Base-by-base conservation (phyloP, 164 flowering plant species). In the Vitis riparia region DNA sequence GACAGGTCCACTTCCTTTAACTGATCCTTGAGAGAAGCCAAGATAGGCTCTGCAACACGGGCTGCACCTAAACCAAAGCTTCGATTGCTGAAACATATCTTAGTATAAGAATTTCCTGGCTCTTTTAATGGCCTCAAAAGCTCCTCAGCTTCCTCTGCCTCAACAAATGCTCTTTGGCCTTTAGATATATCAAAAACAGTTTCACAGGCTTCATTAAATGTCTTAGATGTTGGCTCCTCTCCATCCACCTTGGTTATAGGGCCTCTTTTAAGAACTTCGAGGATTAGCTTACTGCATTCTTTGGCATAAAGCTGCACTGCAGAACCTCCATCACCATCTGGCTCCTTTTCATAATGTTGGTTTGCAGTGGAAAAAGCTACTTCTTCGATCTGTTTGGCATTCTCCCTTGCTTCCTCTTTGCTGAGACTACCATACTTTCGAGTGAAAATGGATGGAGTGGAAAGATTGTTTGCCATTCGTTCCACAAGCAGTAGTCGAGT, bases 321-420 rank as follows among this genome's bases (percentile, higher is more conserved):
- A 65, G 95, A 90, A 67, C 91, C 78, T 55, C 99, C 99, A 85
- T 96, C 98, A 68, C 98, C 97, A 84, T 93, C 98, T 15, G 97
- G 97, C 78, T 89, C 95, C 61, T 88, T 85, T 59, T 88, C 97
- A 71, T 86, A 81, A 68, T 87, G 85, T 58, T 84, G 76, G 65
- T 81, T 83, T 11, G 99, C 97, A 71, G 88, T 65, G 68, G 73
- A 67, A 78, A 89, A 96, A 62, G 99, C 97, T 27, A 55, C 11
- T 3, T 87, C 90, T 80, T 96, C 99, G 57, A 96, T 93, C 59
- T 70, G 65, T 68, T 85, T 84, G 52, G 98, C 93, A 80, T 84
- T 81, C 83, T 89, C 90, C 70, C 73, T 79, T 53, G 99, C 99
- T 62, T 93, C 97, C 76, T 85, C 92, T 55, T 69, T 66, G 76